Conservation (phyloP, 441 rosid species). For the Breynia disticha region DNA sequence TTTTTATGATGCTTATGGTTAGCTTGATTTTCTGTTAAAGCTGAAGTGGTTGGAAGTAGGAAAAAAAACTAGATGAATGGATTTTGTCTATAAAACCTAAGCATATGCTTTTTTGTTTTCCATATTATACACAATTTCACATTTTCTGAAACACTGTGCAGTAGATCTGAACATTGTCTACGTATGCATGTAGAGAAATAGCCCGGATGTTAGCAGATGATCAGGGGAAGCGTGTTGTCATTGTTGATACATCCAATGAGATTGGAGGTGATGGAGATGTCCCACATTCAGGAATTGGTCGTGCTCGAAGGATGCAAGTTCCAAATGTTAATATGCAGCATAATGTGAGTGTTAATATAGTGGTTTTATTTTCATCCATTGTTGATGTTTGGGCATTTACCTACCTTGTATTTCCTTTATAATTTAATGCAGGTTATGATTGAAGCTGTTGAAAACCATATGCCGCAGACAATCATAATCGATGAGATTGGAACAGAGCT, state of each 20-base stretch:
- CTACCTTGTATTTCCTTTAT: slow-evolving; percentile 8
- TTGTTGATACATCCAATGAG: slow-evolving; percentile 93
- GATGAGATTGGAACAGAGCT: slow-evolving; percentile 97
- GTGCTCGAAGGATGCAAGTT: slow-evolving; percentile 98
- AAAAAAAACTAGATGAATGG: too few species aligned
- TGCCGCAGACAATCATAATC: slow-evolving; percentile 83
- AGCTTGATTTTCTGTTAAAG: too few species aligned
- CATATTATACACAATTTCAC: neutral
- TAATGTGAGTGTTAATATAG: slow-evolving; percentile 38
- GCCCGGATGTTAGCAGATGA: slow-evolving; percentile 97
- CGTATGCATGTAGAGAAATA: slow-evolving; percentile 45
- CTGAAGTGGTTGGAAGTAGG: too few species aligned
- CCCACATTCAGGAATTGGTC: slow-evolving; percentile 91
- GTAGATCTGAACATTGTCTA: neutral
- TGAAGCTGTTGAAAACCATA: slow-evolving; percentile 98
- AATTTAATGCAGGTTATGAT: slow-evolving; percentile 69
- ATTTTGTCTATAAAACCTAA: too few species aligned
- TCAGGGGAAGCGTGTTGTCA: slow-evolving; percentile 75
- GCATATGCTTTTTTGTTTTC: neutral
- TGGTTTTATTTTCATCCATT: slow-evolving; percentile 2
- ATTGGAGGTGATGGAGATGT: slow-evolving; percentile 98
- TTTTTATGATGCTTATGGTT: too few species aligned
- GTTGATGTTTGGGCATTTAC: neutral
- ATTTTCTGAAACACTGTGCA: neutral
- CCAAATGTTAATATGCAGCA: slow-evolving; percentile 92